Base-by-base conservation (phyloP, 345 rosid species). In the Euphorbia tirucalli region DNA sequence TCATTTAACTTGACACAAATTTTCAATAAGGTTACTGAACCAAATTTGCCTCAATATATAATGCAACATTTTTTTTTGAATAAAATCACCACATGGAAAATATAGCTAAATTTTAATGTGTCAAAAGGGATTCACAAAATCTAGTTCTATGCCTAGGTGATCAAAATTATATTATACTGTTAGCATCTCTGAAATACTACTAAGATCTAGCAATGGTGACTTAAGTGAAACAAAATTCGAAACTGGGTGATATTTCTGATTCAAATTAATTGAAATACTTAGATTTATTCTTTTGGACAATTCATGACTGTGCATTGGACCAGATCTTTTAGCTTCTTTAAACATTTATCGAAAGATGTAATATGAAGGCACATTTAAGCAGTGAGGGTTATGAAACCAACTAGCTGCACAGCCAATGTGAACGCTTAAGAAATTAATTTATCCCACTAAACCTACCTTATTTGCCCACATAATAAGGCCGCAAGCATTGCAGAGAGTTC, bases 401-500 rank as follows among this genome's bases (percentile, higher is more conserved):
- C 43, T 22, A 41, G 49, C 30, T 21, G 16, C 11, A 11, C 24
- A 63, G 18, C 27, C 5, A 39, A 7, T 59, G 63, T 30, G 9
- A 21, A 63, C 50, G 22, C 60, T 44, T 4, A 44, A 46, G 16
- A 66, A 66, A 46, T 48, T 16, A 14, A 44, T 0, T 14, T 44
- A 2, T 25, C 19, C 37, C 55, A 65, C 31, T 5, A 25, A 41
- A 58, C 74, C 49, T 21, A 78, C 82, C 82, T 83, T 83, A 63
- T 75, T 83, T 50, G 83, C 82, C 82, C 86, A 83, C 82, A 75
- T 80, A n/a, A n/a, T n/a, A 67, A 83, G 86, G 68, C 86, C 86
- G n/a, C 86, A 83, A 56, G 86, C 86, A 77, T 83, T 83, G 57
- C 81, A 78, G n/a, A 78, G 78, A 25, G 78, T 78, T 66, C 81